These are phyloP conservation scores for Mucor racemosus DNA, from an alignment of 371 early-diverging fungal genomes.

Conservation along the genomic window DNA sequence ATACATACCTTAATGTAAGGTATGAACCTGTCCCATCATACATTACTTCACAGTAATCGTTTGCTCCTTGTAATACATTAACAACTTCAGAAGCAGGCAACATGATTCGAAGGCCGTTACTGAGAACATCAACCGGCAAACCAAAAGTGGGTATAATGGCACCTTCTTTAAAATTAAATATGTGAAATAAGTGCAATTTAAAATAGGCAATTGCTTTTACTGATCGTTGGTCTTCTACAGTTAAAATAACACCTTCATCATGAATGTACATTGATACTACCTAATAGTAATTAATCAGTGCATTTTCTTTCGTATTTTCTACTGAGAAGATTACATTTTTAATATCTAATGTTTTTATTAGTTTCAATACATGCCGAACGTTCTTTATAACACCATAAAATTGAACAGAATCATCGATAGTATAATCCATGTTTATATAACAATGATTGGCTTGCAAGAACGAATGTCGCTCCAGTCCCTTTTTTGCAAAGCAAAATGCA, in stretches of 20 bases:
- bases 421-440: conserved; percentile 8
- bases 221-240: conserved; percentile 33
- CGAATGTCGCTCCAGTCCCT: not conserved
- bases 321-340: conserved; percentile 10
- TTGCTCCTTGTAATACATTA: not conserved
- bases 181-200: conserved; percentile 35
- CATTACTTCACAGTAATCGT: conserved; percentile 36
- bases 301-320: not conserved
- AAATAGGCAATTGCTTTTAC: conserved; percentile 45
- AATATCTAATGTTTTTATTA: conserved; percentile 18
- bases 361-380: not conserved
- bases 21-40: conserved; percentile 36
- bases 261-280: conserved; percentile 23
- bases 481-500: not conserved
- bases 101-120: conserved; percentile 32
- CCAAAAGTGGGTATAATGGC: conserved; percentile 33
- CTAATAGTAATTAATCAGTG: not conserved
- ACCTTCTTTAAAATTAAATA: conserved; percentile 19
- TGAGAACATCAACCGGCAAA: conserved; percentile 31
- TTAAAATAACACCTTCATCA: conserved; percentile 45
- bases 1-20: conserved; percentile 31
- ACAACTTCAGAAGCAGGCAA: conserved; percentile 11
- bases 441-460: not conserved
- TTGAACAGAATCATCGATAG: conserved; percentile 7
- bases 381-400: conserved; percentile 23